Evolutionary conservation across 257 asterid genomes (phyloP).

Genomic region (Scutellaria galericulata): DNA sequence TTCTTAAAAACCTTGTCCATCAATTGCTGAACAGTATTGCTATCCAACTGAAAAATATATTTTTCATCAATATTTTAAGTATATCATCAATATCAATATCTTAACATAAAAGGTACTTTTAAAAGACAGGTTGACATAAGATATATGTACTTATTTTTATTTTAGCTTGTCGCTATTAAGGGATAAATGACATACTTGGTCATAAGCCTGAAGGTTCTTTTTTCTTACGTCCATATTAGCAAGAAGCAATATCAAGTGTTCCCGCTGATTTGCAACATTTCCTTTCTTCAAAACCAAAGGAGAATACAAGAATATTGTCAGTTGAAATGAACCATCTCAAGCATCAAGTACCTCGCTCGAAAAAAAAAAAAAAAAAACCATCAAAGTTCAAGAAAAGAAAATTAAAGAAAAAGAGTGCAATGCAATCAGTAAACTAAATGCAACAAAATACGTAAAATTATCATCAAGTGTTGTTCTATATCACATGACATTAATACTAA

Average conservation of each 20-base stretch:
- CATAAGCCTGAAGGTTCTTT: slow-evolving; percentile 57
- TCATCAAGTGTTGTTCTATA: not conserved
- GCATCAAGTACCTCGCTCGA: not conserved
- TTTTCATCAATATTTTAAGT: slow-evolving; percentile 6
- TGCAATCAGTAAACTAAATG: slow-evolving; percentile 13
- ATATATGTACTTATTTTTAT: not conserved
- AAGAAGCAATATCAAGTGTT: slow-evolving; percentile 91
- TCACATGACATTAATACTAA: not conserved
- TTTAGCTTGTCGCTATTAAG: slow-evolving; percentile 28
- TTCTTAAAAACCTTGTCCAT: slow-evolving; percentile 77
- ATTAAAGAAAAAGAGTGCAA: slow-evolving; percentile 2
- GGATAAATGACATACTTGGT: slow-evolving; percentile 36
- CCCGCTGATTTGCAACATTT: slow-evolving; percentile 96
- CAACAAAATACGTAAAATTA: not conserved
- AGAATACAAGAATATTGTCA: slow-evolving; percentile 38
- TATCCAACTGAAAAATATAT: slow-evolving; percentile 65
- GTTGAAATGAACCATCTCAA: slow-evolving; percentile 29
- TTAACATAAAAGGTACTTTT: not conserved
- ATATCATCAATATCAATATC: not conserved
- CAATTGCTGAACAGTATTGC: slow-evolving; percentile 59
- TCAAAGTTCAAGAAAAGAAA: slow-evolving; percentile 9
- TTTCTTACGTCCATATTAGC: slow-evolving; percentile 91
- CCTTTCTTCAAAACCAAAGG: slow-evolving; percentile 76
- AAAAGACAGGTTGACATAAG: slow-evolving; percentile 13
- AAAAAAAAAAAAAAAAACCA: not conserved